Base-by-base conservation (phyloP, 176 grass and related monocot species). In the Oryza officinalis region DNA sequence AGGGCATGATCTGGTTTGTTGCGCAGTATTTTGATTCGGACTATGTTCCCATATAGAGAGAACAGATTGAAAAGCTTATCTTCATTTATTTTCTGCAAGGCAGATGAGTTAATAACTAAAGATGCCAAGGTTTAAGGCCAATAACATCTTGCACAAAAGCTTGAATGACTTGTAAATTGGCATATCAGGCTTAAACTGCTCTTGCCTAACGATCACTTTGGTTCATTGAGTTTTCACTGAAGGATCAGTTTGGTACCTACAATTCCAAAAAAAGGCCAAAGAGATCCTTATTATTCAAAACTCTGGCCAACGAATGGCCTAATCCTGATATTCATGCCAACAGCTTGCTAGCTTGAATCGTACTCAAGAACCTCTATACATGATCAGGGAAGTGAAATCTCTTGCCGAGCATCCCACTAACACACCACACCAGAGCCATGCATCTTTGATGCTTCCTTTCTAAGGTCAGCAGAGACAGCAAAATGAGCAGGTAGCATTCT, bases 1-100 rank as follows among this genome's bases (percentile, higher is more conserved):
- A 99, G 91, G 18, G 93, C 97, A 80, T 96, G 97, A 87, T 99
- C 97, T 33, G 91, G 93, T 87, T 99, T 96, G 75, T 99, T 99
- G 32, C 67, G 89, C 26, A 99, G 79, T 33, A 99, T 70, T 76
- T 99, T 99, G 70, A 99, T 99, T 85, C 93, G 86, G 80, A 94
- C 43, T 74, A 99, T 92, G 85, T 99, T 99, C 73, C 97, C 97
- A 89, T 99, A 99, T 67, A 99, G 85, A 25, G 96, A 99, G 82
- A 94, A 99, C 14, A 96, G 82, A 85, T 96, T 96, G 85, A 99
- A 99, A 80, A 99, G 88, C 71, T 96, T 99, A 67, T 99, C 93
- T 81, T 96, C 96, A 27, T 99, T 88, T 83, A 90, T 94, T 81
- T 88, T 92, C 96, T 96, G 91, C 87, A 91, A 25, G 57, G 57